Evolutionary conservation across 179 eudicot genomes (phyloP).

Genomic region (Vitellaria paradoxa): DNA sequence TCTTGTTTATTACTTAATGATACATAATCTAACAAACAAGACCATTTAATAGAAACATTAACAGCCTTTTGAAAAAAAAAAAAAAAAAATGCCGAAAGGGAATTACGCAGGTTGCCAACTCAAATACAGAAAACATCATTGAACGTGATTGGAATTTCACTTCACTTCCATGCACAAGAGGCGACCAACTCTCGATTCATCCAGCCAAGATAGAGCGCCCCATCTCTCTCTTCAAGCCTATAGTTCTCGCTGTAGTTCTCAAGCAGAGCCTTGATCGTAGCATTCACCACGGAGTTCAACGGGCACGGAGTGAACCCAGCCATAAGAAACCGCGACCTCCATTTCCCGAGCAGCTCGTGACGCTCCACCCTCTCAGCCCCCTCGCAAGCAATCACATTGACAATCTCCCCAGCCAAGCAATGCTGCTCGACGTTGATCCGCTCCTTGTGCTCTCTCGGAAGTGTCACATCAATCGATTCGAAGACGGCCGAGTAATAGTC

Average conservation of each 20-base stretch:
- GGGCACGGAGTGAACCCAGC: constrained; percentile 48
- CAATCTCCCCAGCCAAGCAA: constrained; percentile 50
- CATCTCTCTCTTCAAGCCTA: constrained; percentile 40
- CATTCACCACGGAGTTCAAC: constrained; percentile 36
- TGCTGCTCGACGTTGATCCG: constrained; percentile 54
- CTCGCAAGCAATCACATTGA: constrained; percentile 54
- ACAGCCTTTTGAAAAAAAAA: no score
- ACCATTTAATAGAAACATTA: background rate
- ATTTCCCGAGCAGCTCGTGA: constrained; percentile 39
- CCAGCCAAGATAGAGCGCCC: constrained; percentile 54
- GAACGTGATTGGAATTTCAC: background rate
- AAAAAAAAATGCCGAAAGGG: no score
- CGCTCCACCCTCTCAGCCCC: constrained; percentile 28
- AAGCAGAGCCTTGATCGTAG: constrained; percentile 31
- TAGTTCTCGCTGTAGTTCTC: constrained; percentile 36
- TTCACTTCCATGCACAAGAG: constrained; percentile 48
- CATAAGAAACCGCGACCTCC: constrained; percentile 45
- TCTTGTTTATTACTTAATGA: constrained; percentile 9
- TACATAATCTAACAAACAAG: background rate
- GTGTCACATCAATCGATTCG: constrained; percentile 41
- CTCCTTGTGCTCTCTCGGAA: constrained; percentile 38
- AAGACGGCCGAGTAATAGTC: constrained; percentile 43
- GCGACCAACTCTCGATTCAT: constrained; percentile 37
- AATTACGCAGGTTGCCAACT: background rate
- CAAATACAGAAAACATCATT: background rate